Conservation (phyloP, 2,329 filamentous ascomycete species). For the Monilinia polystroma region DNA sequence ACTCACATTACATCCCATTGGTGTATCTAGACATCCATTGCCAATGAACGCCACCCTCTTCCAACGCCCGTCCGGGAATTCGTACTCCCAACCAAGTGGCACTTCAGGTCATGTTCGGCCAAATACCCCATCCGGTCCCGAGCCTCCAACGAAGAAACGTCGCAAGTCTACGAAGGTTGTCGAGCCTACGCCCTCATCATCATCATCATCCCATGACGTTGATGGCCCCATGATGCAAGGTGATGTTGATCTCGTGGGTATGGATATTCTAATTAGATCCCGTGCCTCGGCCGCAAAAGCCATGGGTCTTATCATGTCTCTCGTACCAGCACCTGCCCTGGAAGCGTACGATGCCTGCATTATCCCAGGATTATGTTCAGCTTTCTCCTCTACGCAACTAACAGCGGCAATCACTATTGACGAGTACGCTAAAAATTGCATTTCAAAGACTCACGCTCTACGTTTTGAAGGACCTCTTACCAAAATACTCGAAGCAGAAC, state of each 20-base stretch:
- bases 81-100: conserved; percentile 61
- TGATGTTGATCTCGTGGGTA: conserved; percentile 89
- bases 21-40: conserved; percentile 84
- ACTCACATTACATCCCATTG: conserved; percentile 85
- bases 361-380: conserved; percentile 65
- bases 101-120: conserved; percentile 44
- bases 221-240: conserved; percentile 98
- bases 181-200: conserved; percentile 58
- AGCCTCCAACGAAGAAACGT: conserved; percentile 67
- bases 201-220: conserved; percentile 86
- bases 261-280: conserved; percentile 83
- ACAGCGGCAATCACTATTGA: conserved; percentile 81
- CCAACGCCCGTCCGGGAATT: conserved; percentile 87
- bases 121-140: conserved; percentile 46
- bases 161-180: conserved; percentile 84
- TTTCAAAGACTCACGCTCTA: conserved; percentile 50
- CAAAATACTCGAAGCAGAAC: conserved; percentile 75
- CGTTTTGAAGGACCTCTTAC: conserved; percentile 66
- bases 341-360: conserved; percentile 65
- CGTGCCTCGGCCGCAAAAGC: conserved; percentile 84
- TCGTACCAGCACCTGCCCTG: conserved; percentile 64
- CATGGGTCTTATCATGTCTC: conserved; percentile 78
- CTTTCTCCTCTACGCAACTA: conserved; percentile 83
- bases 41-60: conserved; percentile 89
- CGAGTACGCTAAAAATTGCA: conserved; percentile 71